phyloP scores from a whole-genome alignment of 495 filamentous ascomycete genomes.

The Aspergillus heteromorphus region DNA sequence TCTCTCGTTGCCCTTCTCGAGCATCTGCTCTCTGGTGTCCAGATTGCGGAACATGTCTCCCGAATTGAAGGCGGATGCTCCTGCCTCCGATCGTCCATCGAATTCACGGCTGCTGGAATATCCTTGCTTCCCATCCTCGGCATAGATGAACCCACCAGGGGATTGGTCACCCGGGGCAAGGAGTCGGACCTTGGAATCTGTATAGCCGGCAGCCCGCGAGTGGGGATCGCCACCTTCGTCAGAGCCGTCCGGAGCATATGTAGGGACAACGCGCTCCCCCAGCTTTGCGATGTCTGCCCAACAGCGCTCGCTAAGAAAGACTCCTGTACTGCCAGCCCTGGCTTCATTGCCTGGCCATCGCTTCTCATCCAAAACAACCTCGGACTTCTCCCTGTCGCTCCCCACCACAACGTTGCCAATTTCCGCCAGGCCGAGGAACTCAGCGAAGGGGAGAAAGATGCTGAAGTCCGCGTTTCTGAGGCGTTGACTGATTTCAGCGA shows the following conservation, averaged over 20 bases:
- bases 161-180: slow-evolving; percentile 54
- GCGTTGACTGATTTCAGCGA: slow-evolving; percentile 93
- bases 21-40: slow-evolving; percentile 90
- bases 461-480: slow-evolving; percentile 91
- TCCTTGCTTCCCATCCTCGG: slow-evolving; percentile 62
- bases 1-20: slow-evolving; percentile 89
- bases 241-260: slow-evolving; percentile 44
- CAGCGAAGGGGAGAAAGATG: slow-evolving; percentile 89
- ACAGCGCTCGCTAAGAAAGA: slow-evolving; percentile 92
- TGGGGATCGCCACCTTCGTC: slow-evolving; percentile 44
- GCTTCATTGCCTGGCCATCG: slow-evolving; percentile 92
- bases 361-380: slow-evolving; percentile 81
- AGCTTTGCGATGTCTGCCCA: slow-evolving; percentile 85
- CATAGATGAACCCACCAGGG: slow-evolving; percentile 59
- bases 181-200: slow-evolving; percentile 66
- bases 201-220: slow-evolving; percentile 42
- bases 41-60: slow-evolving; percentile 98
- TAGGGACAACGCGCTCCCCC: slow-evolving; percentile 56
- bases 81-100: slow-evolving; percentile 85
- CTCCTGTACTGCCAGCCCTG: slow-evolving; percentile 80
- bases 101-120: slow-evolving; percentile 82
- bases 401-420: slow-evolving; percentile 78
- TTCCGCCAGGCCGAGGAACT: slow-evolving; percentile 87
- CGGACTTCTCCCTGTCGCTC: slow-evolving; percentile 87
- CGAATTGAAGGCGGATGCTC: slow-evolving; percentile 76